Conservation (phyloP, 2,329 filamentous ascomycete species). For the Cladosporium sp. region DNA sequence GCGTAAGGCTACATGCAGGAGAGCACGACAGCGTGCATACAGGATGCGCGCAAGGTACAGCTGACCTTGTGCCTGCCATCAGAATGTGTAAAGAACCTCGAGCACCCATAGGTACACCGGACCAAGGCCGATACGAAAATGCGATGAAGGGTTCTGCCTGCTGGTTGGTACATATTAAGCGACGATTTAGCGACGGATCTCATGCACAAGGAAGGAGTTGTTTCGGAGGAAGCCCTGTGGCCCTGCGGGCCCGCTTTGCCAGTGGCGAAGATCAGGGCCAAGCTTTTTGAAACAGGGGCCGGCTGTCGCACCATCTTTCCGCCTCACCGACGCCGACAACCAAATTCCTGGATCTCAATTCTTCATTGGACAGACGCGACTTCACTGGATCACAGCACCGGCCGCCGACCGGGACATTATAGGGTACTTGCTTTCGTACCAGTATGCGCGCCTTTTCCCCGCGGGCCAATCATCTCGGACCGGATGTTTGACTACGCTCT, state of each 20-base stretch:
- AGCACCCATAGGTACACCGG: too few relatives aligned
- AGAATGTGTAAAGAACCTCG: too few relatives aligned
- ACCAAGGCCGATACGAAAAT: conserved; percentile 8
- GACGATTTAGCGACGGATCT: neutral
- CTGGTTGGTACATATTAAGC: neutral
- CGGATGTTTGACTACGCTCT: conserved; percentile 19
- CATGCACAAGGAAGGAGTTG: conserved; percentile 14
- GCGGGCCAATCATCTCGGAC: conserved; percentile 1
- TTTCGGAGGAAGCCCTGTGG: conserved; percentile 10
- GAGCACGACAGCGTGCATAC: too few relatives aligned
- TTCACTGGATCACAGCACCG: conserved; percentile 21
- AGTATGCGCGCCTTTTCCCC: conserved; percentile 15
- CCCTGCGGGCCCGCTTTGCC: conserved; percentile 6
- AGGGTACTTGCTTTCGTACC: conserved; percentile 19
- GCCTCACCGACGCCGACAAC: neutral
- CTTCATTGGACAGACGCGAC: conserved; percentile 13
- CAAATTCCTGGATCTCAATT: neutral
- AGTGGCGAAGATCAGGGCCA: conserved; percentile 14
- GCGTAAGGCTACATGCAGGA: too few relatives aligned
- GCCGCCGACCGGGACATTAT: conserved; percentile 11
- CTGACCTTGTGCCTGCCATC: too few relatives aligned
- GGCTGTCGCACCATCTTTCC: conserved; percentile 16
- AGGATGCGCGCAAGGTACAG: too few relatives aligned
- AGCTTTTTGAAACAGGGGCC: conserved; percentile 21
- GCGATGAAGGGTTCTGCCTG: neutral